Evolutionary conservation across 164 flowering plant species (phyloP).

Genomic region (Magnolia sinica): DNA sequence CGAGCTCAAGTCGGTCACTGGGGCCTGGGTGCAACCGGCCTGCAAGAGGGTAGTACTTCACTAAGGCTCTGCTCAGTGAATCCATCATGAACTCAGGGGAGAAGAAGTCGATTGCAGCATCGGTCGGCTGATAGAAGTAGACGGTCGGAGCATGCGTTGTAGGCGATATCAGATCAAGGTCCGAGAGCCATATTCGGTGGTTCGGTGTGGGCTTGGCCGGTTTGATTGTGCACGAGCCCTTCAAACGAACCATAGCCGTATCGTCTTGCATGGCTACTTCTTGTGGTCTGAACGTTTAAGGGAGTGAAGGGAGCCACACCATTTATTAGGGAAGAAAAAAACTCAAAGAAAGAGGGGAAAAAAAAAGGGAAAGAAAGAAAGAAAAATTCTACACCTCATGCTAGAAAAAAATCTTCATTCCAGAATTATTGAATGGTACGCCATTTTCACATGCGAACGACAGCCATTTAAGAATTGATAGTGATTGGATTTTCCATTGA

Average conservation of each 20-base stretch:
- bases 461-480: no score
- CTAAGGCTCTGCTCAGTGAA: constrained; percentile 28
- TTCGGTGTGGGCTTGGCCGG: constrained; percentile 16
- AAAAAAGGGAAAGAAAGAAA: no score
- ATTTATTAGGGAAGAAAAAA: no score
- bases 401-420: no score
- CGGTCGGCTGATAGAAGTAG: constrained; percentile 24
- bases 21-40: constrained; percentile 34
- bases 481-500: no score
- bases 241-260: constrained; percentile 2
- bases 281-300: no score
- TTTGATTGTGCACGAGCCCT: constrained; percentile 7
- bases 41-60: constrained; percentile 42
- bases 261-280: not conserved
- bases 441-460: no score
- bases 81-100: constrained; percentile 17
- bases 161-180: constrained; percentile 10
- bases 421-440: no score
- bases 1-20: constrained; percentile 37
- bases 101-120: not conserved
- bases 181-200: constrained; percentile 11
- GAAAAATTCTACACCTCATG: no score
- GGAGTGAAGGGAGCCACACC: no score
- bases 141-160: constrained; percentile 14
- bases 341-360: no score